Evolutionary conservation across 2,329 filamentous ascomycete species (phyloP).

Genomic region (Scortechinia acanthostroma): DNA sequence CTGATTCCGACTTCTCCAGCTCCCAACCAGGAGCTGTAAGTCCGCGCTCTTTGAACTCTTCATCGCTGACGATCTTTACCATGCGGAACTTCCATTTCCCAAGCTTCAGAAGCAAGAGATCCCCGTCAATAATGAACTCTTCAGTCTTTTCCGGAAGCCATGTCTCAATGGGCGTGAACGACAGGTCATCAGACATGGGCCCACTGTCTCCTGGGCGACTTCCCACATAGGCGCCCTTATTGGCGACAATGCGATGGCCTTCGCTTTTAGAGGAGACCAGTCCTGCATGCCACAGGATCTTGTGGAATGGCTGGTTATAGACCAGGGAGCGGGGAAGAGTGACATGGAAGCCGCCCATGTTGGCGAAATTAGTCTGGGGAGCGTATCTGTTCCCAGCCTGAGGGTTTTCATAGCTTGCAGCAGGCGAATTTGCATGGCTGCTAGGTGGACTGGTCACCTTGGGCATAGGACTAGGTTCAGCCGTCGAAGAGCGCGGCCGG

Average conservation of each 20-base stretch:
- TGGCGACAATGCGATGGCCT: slow-evolving; percentile 36
- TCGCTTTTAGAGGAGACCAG: slow-evolving; percentile 39
- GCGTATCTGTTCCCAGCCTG: slow-evolving; percentile 20
- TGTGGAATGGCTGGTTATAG: slow-evolving; percentile 33
- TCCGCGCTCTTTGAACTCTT: slow-evolving; percentile 35
- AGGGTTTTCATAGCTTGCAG: background rate
- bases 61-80: slow-evolving; percentile 43
- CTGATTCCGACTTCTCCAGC: slow-evolving; percentile 12
- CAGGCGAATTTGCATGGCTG: background rate
- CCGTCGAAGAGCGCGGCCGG: background rate
- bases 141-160: slow-evolving; percentile 30
- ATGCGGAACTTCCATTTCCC: slow-evolving; percentile 56
- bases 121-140: slow-evolving; percentile 37
- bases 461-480: background rate
- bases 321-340: slow-evolving; percentile 39
- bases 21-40: slow-evolving; percentile 41
- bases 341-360: slow-evolving; percentile 23
- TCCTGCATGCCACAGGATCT: slow-evolving; percentile 39
- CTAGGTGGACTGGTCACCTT: background rate
- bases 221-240: slow-evolving; percentile 39
- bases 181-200: slow-evolving; percentile 30
- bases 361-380: slow-evolving; percentile 24
- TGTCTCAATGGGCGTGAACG: slow-evolving; percentile 37
- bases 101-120: slow-evolving; percentile 41
- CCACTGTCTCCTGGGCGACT: slow-evolving; percentile 25